Evolutionary conservation across 805 yeast genomes (phyloP), one percentile per base, ranked within the genome.

Genomic region (Saturnispora gosingensis): DNA sequence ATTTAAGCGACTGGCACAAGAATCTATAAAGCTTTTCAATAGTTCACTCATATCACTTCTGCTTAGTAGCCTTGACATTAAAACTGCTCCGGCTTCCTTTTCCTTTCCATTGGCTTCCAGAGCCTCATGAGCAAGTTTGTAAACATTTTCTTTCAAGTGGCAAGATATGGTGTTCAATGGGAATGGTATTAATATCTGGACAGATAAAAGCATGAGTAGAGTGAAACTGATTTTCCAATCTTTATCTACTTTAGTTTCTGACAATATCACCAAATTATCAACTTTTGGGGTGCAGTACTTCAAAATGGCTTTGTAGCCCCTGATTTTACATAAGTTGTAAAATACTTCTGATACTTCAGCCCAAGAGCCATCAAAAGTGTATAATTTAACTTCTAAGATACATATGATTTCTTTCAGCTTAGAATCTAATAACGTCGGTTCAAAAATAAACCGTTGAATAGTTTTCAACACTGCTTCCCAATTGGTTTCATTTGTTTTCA

Each of bases 131-230:
- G 76, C 72, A 7, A 74, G 54, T 0, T 57, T 53, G 43, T 70
- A 74, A 1, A 83, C 58, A 2, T 62, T 49, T 1, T 59, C 55
- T 4, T 75, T 59, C 6, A 76, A 63, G 0, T 65, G 51, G 0
- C 61, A 52, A 2, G 62, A 46, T 15, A 83, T 64, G 0, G 66
- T 55, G 1, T 64, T 66, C 25, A 90, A 67, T 2, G 78, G 74
- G 60, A 90, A 89, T 0, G 98, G 97, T 0, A 82, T 78, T n/a
- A 85, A 67, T 0, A 81, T 75, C 22, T 89, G 67, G 9, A 83
- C 78, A 0, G 83, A 75, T 9, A 88, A 71, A 96, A 96, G 90
- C 3, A 85, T 68, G 8, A 88, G 65, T 42, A 81, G 61, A 10
- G 82, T 65, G 52, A 70, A 81, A 35, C 45, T 27, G n/a, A 18